phyloP scores from a whole-genome alignment of 495 filamentous ascomycete genomes.

The Staphylotrichum longicolle region DNA sequence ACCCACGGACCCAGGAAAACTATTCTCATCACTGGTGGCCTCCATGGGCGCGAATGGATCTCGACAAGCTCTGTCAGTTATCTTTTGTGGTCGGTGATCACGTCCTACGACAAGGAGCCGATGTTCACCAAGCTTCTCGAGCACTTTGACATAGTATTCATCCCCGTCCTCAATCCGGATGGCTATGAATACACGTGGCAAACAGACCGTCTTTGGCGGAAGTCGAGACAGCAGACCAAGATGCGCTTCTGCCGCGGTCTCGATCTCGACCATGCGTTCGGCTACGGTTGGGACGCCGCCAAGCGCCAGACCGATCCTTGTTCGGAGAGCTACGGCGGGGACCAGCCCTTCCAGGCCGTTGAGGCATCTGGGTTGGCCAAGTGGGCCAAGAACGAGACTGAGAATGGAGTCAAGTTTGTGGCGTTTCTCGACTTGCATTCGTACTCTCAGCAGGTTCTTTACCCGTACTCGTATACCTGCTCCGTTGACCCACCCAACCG shows the following conservation, averaged over 20 bases:
- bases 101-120: constrained; percentile 65
- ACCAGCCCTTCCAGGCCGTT: constrained; percentile 75
- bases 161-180: constrained; percentile 89
- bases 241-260: constrained; percentile 81
- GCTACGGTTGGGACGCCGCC: constrained; percentile 76
- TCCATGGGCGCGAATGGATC: constrained; percentile 95
- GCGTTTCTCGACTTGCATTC: constrained; percentile 90
- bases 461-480: constrained; percentile 89
- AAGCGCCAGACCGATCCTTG: constrained; percentile 74
- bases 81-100: constrained; percentile 84
- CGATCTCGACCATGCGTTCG: constrained; percentile 84
- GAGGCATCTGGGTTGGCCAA: constrained; percentile 74
- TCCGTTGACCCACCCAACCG: constrained; percentile 70
- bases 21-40: constrained; percentile 78
- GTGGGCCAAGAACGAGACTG: constrained; percentile 83
- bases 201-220: constrained; percentile 88
- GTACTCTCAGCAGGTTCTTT: constrained; percentile 93
- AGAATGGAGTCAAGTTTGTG: constrained; percentile 69
- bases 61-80: constrained; percentile 90
- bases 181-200: constrained; percentile 95
- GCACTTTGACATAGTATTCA: constrained; percentile 78
- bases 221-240: constrained; percentile 83
- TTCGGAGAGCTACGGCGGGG: constrained; percentile 86
- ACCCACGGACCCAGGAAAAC: constrained; percentile 57
- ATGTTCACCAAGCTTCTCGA: constrained; percentile 73